phyloP scores from a whole-genome alignment of 2,329 filamentous ascomycete species.

The Botryotinia convoluta region DNA sequence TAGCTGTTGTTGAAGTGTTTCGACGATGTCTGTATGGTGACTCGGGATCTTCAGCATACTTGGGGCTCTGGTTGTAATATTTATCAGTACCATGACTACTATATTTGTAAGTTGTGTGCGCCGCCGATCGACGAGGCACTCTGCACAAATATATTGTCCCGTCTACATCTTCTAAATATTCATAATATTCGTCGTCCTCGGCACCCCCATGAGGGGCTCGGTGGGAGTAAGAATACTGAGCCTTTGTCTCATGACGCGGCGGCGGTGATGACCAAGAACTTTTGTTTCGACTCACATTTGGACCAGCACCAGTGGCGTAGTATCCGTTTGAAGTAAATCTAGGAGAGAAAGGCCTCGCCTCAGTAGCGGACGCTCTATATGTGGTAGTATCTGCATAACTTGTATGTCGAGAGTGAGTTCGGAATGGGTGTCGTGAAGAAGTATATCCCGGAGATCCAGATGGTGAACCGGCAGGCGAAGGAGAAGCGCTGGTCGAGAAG shows the following conservation, averaged over 20 bases:
- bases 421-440: slow-evolving; percentile 34
- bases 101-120: slow-evolving; percentile 36
- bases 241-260: slow-evolving; percentile 34
- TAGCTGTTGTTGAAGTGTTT: slow-evolving; percentile 32
- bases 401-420: slow-evolving; percentile 37
- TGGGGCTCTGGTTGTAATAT: slow-evolving; percentile 37
- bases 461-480: slow-evolving; percentile 38
- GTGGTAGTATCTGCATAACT: slow-evolving; percentile 34
- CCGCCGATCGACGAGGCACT: slow-evolving; percentile 25
- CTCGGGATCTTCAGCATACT: slow-evolving; percentile 34
- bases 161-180: slow-evolving; percentile 37
- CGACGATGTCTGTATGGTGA: slow-evolving; percentile 33
- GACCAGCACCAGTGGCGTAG: slow-evolving; percentile 41
- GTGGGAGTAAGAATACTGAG: slow-evolving; percentile 39
- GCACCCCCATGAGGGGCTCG: slow-evolving; percentile 40
- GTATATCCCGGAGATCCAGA: slow-evolving; percentile 21
- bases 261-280: slow-evolving; percentile 36
- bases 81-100: slow-evolving; percentile 40
- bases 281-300: slow-evolving; percentile 41
- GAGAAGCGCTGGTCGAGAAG: slow-evolving; percentile 37
- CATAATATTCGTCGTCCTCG: slow-evolving; percentile 40
- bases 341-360: slow-evolving; percentile 36
- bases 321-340: slow-evolving; percentile 40
- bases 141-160: slow-evolving; percentile 30
- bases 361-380: slow-evolving; percentile 31